Evolutionary conservation across 179 eudicot species (phyloP).

Genomic region (Amaranthus tricolor): DNA sequence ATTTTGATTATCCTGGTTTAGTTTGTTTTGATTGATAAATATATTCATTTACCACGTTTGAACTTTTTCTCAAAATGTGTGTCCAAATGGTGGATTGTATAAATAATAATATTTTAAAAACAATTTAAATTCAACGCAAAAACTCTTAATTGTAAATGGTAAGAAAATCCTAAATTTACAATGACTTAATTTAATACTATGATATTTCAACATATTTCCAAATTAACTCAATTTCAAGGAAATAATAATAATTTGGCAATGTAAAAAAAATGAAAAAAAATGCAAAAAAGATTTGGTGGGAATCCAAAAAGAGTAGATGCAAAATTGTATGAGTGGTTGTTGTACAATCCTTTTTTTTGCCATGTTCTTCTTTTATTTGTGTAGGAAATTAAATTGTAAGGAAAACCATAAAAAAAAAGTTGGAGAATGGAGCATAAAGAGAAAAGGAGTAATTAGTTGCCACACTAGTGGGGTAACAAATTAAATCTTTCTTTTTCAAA

Average conservation of each 20-base stretch:
- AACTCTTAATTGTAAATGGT: no score
- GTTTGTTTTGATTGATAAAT: no score
- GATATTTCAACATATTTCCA: no score
- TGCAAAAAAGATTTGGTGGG: neutral
- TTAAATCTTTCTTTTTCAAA: conserved; percentile 25
- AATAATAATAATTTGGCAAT: neutral
- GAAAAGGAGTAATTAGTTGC: conserved; percentile 29
- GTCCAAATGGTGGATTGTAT: no score
- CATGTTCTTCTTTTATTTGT: conserved; percentile 24
- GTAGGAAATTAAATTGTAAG: conserved; percentile 4
- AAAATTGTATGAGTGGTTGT: conserved; percentile 1
- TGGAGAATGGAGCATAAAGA: conserved; percentile 19
- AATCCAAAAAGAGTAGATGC: neutral
- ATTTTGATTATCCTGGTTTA: no score
- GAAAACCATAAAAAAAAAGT: conserved; percentile 1
- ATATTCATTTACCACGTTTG: no score
- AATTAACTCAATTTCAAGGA: neutral
- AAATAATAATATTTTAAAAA: no score
- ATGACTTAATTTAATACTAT: no score
- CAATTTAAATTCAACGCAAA: no score
- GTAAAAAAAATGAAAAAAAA: conserved; percentile 1
- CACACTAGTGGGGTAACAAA: conserved; percentile 36
- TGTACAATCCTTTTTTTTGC: neutral
- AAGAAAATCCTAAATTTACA: no score
- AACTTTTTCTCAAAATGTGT: no score